These are phyloP conservation scores for Yamadazyma spencermartinsiae DNA, from an alignment of 1,139 yeast species.

Conservation along the genomic window DNA sequence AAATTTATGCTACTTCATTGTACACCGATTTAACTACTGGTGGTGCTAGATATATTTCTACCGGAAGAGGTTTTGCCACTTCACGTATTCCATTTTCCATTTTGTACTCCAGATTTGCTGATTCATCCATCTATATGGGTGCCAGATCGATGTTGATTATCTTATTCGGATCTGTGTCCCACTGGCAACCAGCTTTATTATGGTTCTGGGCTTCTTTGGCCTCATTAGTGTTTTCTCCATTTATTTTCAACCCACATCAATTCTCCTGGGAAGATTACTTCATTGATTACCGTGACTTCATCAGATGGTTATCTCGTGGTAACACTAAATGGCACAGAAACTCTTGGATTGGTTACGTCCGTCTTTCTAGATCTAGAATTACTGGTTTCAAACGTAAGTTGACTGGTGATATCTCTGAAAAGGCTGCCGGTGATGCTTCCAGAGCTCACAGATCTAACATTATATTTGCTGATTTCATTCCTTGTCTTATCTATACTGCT, in stretches of 20 bases:
- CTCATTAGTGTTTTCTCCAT: conserved; percentile 91
- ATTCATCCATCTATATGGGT: conserved; percentile 95
- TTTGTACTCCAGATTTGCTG: conserved; percentile 94
- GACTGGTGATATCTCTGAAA: conserved; percentile 86
- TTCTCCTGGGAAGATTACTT: conserved; percentile 99
- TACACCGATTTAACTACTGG: conserved; percentile 93
- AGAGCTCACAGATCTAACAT: conserved; percentile 92
- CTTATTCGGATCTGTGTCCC: conserved; percentile 86
- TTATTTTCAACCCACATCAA: conserved; percentile 96
- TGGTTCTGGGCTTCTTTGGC: conserved; percentile 99
- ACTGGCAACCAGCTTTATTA: conserved; percentile 95
- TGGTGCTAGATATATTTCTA: conserved; percentile 98
- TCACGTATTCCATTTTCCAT: conserved; percentile 98
- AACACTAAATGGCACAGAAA: conserved; percentile 98
- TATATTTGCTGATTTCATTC: conserved; percentile 81
- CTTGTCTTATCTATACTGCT: conserved; percentile 84
- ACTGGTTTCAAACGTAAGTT: conserved; percentile 97
- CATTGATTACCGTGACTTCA: conserved; percentile 96
- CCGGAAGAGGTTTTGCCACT: conserved; percentile 99
- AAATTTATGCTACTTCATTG: conserved; percentile 90
- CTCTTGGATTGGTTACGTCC: conserved; percentile 98
- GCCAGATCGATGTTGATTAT: conserved; percentile 88
- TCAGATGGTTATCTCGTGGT: conserved; percentile 99
- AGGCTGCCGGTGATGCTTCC: conserved; percentile 89
- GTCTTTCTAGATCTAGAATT: conserved; percentile 92